These are phyloP conservation scores for Cystobasidium onofrii DNA, from an alignment of 768 basidiomycete species.

Conservation along the genomic window DNA sequence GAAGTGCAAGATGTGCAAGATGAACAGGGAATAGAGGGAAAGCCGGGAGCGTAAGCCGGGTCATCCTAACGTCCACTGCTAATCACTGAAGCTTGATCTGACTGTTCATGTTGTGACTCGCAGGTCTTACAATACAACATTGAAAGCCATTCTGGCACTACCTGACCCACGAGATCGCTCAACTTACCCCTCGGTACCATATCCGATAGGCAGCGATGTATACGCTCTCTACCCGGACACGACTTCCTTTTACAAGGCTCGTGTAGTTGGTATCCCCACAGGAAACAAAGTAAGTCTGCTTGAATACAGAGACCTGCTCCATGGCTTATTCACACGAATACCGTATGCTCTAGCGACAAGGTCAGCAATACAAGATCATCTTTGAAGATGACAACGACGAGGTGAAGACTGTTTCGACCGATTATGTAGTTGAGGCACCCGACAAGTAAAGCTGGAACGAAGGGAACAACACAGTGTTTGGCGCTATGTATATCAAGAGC, in stretches of 20 bases:
- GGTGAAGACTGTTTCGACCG: background rate
- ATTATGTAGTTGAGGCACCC: slow-evolving; percentile 22
- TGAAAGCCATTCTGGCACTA: slow-evolving; percentile 48
- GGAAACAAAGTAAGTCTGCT: slow-evolving; percentile 33
- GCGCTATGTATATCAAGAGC: too few species aligned
- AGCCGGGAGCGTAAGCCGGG: background rate
- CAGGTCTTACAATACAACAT: slow-evolving; percentile 46
- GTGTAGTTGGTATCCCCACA: slow-evolving; percentile 40
- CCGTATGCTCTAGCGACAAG: background rate
- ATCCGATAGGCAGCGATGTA: slow-evolving; percentile 43
- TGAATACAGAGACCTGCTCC: background rate
- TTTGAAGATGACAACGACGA: slow-evolving; percentile 40
- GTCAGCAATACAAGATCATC: slow-evolving; percentile 35
- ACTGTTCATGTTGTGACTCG: background rate
- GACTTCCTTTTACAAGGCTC: slow-evolving; percentile 48
- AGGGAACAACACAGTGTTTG: too few species aligned
- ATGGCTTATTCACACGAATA: background rate
- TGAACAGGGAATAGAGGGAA: slow-evolving; percentile 36
- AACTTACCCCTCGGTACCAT: slow-evolving; percentile 46
- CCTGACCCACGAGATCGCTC: slow-evolving; percentile 44
- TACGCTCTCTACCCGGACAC: slow-evolving; percentile 50
- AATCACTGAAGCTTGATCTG: background rate
- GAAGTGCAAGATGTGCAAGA: slow-evolving; percentile 48
- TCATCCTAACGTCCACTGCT: background rate
- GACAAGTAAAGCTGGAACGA: background rate